Base-by-base conservation (phyloP, 345 rosid species). In the Moricandia arvensis region DNA sequence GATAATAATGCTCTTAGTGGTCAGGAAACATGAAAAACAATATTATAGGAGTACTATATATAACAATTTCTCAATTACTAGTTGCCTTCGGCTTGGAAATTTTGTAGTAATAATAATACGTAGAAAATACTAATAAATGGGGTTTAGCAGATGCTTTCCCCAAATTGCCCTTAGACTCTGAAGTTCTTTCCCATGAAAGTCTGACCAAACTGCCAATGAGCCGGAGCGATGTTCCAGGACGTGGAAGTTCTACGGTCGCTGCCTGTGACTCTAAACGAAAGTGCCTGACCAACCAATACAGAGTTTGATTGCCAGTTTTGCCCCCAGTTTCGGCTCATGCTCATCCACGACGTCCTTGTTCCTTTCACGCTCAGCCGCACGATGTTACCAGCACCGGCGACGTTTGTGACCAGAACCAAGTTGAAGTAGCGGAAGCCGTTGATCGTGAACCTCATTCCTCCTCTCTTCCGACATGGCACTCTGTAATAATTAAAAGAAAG, bases 171-270 rank as follows among this genome's bases (percentile, higher is more conserved):
- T 75, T 35, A 88, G 31, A 87, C 85, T 71, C 89, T 79, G 86
- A 89, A 89, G 79, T 89, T 87, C 72, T 87, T 85, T 9, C 93
- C 93, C 16, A 78, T 72, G 84, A 87, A 89, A 7, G 93, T 89
- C 69, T 89, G 93, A 73, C 93, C 93, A 9, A 89, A 89, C 82
- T 83, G 89, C 93, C 93, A 89, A 58, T 74, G n/a, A 41, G 87
- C 64, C 18, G 90, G 90, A 75, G 71, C 90, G 6, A 87, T 83
- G 85, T 89, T 89, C 90, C 90, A 88, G 3, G 93, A 88, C 68
- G 89, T 85, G 64, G 89, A 85, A 1, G 83, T 75, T 74, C 91
- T 83, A 37, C 87, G 82, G 84, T 87, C 91, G 80, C 91, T 84
- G 79, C 83, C 84, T 13, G 89, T 72, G 76, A 87, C 87, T 58